Percentiles rank a stretch among this genome's conserved stretches.
These are phyloP conservation scores for Trametes coccinea DNA, from an alignment of 768 basidiomycete genomes.

Conservation along the genomic window DNA sequence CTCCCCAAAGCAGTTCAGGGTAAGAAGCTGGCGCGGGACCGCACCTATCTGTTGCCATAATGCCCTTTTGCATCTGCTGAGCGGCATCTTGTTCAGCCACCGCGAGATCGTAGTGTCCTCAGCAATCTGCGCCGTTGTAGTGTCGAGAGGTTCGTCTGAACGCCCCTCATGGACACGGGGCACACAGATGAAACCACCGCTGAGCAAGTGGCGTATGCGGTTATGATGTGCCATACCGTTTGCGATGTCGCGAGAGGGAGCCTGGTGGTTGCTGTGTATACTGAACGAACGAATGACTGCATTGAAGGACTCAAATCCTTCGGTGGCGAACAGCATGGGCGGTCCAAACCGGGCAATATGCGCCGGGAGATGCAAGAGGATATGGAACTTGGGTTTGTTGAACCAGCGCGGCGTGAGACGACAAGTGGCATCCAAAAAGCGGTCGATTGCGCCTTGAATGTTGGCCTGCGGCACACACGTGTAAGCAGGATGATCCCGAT, in stretches of 20 bases:
- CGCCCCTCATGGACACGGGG: background rate
- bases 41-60: too few relatives aligned
- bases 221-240: conserved; percentile 19
- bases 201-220: conserved; percentile 26
- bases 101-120: too few relatives aligned
- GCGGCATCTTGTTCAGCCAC: too few relatives aligned
- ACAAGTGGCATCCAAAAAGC: conserved; percentile 25
- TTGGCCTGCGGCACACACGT: too few relatives aligned
- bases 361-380: conserved; percentile 26
- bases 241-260: conserved; percentile 29
- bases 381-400: conserved; percentile 32
- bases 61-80: too few relatives aligned
- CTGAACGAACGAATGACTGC: conserved; percentile 25
- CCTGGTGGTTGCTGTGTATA: conserved; percentile 26
- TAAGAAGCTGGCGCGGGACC: too few relatives aligned
- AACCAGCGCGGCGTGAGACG: conserved; percentile 26
- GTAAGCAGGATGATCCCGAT: too few relatives aligned
- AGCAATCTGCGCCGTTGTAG: background rate
- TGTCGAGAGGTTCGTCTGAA: background rate
- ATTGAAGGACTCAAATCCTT: conserved; percentile 31
- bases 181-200: conserved; percentile 12
- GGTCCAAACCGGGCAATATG: conserved; percentile 30
- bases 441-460: conserved; percentile 16
- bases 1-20: too few relatives aligned
- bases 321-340: conserved; percentile 25